These are phyloP conservation scores for Ophiostoma piceae DNA, from an alignment of 2,329 filamentous ascomycete genomes.

Conservation along the genomic window DNA sequence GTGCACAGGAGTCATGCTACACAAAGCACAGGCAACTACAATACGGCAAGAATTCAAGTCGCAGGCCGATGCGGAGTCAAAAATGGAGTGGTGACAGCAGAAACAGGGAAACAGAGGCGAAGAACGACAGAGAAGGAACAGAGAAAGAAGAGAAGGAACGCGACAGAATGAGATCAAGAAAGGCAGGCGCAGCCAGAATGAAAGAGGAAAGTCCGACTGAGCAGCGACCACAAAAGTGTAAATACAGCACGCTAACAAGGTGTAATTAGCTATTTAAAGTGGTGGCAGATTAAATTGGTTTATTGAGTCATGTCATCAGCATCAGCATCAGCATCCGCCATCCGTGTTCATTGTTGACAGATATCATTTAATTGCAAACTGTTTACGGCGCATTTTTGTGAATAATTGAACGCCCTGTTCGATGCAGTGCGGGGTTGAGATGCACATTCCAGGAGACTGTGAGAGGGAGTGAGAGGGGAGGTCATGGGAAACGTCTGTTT, in stretches of 20 bases:
- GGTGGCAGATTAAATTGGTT: background rate
- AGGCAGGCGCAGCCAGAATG: background rate
- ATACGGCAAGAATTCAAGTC: no score
- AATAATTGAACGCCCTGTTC: background rate
- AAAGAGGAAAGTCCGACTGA: background rate
- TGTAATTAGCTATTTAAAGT: background rate
- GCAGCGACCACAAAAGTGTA: background rate
- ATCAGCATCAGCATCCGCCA: background rate
- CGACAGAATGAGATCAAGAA: background rate
- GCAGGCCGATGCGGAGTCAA: background rate
- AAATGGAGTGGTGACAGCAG: background rate
- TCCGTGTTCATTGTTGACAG: background rate
- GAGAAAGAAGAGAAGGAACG: background rate
- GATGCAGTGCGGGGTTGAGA: conserved; percentile 10
- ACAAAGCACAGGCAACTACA: no score
- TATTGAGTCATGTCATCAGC: background rate
- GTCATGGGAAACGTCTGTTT: conserved; percentile 7
- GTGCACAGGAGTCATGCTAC: conserved; percentile 7
- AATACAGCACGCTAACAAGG: background rate
- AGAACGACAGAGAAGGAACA: background rate
- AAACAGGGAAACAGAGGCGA: background rate
- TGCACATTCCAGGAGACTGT: conserved; percentile 1
- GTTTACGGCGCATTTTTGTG: background rate
- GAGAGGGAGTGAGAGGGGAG: background rate
- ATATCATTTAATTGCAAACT: background rate